Evolutionary conservation across 768 basidiomycete species (phyloP), one percentile per base, ranked within the genome.

Genomic region (Trametes elegans): DNA sequence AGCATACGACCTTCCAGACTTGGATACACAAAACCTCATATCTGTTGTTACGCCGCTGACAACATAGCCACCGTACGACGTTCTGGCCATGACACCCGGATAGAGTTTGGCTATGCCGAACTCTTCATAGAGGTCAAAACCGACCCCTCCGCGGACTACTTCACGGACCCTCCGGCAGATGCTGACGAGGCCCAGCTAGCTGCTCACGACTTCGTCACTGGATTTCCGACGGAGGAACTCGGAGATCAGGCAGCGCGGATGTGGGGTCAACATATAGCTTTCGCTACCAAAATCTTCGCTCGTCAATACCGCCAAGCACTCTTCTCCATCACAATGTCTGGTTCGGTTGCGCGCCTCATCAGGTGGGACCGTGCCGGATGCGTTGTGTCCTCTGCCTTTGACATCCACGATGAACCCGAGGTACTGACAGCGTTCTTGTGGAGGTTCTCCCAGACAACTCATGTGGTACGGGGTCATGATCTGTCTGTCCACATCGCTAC

Each of bases 351-450:
- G 5, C 68, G 72, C 1, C 47, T 75, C 23, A 58, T 75, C 19
- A 64, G 65, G 2, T 63, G 65, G 56, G 74, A 75, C 50, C 66
- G 72, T 4, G 54, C 69, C 2, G 74, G 70, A 3, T 64, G 58
- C 5, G 56, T 74, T 14, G 70, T 73, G 3, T 61, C 71, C 0
- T 53, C 55, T 19, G 24, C 49, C 0, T 71, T 74, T 58, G 57
- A 70, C 48, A 66, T 64, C 34, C 40, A 54, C 2, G 11, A 58
- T 7, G 24, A 66, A 1, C 58, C 62, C 7, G 42, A 60, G 21
- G 13, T 53, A 0, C 59, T 76, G 1, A 54, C 63, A 5, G 60
- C 67, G 5, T 74, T 73, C 46, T 47, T 74, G 7, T 69, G 65
- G 64, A 61, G 65, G 2, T 73, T 70, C 50, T 34, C 57, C 19